Conservation (phyloP, 495 filamentous ascomycete genomes). For the Diplogelasinospora grovesii region DNA sequence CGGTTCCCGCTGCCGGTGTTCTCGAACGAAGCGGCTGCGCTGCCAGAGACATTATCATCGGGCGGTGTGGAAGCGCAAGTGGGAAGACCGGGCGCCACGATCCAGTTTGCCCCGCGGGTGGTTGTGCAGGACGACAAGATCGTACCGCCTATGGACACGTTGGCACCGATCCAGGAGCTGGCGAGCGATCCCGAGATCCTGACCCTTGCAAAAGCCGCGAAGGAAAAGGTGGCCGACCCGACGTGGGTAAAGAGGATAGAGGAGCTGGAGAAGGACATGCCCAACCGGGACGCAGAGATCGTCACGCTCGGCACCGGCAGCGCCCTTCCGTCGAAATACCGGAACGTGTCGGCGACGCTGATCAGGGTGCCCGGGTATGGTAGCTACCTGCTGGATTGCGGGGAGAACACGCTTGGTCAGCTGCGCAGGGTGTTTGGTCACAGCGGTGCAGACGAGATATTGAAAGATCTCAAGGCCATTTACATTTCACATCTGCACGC, state of each 20-base stretch:
- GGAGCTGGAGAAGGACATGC: conserved; percentile 47
- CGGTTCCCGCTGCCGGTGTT: conserved; percentile 62
- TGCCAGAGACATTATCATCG: conserved; percentile 6
- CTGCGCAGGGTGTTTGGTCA: conserved; percentile 64
- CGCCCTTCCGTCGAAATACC: conserved; percentile 79
- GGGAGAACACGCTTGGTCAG: conserved; percentile 92
- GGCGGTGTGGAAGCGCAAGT: conserved; percentile 18
- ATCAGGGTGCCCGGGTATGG: conserved; percentile 76
- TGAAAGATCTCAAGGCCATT: conserved; percentile 73
- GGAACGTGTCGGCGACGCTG: conserved; percentile 88
- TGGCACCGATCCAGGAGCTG: conserved; percentile 31
- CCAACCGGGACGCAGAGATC: conserved; percentile 69
- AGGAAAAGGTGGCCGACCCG: conserved; percentile 30
- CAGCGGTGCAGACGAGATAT: conserved; percentile 56
- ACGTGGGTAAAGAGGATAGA: conserved; percentile 33
- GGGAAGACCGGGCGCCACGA: conserved; percentile 31
- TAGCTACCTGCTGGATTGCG: conserved; percentile 81
- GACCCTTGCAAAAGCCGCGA: conserved; percentile 43
- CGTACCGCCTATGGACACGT: conserved; percentile 47
- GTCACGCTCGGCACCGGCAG: conserved; percentile 87
- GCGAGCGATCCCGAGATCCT: conserved; percentile 37
- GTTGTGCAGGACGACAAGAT: conserved; percentile 44
- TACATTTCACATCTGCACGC: conserved; percentile 96
- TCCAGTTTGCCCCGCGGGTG: conserved; percentile 62
- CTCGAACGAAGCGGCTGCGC: conserved; percentile 33